phyloP scores from a whole-genome alignment of 371 early-diverging fungal species.

The Mucor irregularis region DNA sequence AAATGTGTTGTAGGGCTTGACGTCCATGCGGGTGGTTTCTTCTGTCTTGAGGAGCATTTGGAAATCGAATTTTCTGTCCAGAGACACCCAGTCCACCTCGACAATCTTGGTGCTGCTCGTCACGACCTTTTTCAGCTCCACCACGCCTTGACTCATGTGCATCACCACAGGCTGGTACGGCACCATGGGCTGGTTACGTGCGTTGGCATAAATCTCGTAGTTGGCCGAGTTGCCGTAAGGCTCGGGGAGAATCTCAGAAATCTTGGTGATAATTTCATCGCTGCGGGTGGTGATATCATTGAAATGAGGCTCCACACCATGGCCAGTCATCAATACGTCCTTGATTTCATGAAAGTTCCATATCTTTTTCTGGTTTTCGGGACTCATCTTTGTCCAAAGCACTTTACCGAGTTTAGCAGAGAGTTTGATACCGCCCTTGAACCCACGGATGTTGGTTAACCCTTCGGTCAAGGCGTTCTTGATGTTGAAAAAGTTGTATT shows the following conservation, averaged over 20 bases:
- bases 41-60: constrained; percentile 35
- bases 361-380: constrained; percentile 25
- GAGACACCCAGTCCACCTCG: constrained; percentile 48
- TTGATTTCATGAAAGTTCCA: constrained; percentile 50
- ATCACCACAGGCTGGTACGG: constrained; percentile 42
- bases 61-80: constrained; percentile 55
- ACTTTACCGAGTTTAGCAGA: constrained; percentile 53
- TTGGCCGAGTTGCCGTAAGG: constrained; percentile 19
- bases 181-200: constrained; percentile 41
- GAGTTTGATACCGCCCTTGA: constrained; percentile 43
- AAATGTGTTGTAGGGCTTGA: constrained; percentile 53
- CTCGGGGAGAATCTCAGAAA: constrained; percentile 30
- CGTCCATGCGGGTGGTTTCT: constrained; percentile 37
- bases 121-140: constrained; percentile 46
- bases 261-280: constrained; percentile 22
- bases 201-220: constrained; percentile 49
- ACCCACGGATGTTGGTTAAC: constrained; percentile 35
- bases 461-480: constrained; percentile 32
- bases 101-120: constrained; percentile 23
- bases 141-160: constrained; percentile 40
- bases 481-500: constrained; percentile 44
- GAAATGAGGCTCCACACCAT: constrained; percentile 34
- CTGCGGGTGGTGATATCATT: constrained; percentile 35
- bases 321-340: constrained; percentile 40
- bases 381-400: constrained; percentile 36